Conservation (phyloP, 2,329 filamentous ascomycete species). For the Claviceps sp. region DNA sequence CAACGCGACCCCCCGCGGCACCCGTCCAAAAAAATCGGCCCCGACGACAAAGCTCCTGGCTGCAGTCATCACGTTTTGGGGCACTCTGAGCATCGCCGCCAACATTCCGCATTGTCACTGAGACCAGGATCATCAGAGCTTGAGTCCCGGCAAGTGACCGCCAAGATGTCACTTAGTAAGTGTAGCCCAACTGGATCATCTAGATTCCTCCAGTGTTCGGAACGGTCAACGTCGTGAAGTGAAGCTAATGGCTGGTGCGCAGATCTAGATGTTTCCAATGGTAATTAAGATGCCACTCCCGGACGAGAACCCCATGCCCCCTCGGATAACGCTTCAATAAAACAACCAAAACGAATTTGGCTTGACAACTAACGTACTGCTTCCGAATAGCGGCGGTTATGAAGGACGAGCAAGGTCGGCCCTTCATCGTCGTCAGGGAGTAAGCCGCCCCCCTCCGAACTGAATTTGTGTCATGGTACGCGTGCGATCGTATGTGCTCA, state of each 20-base stretch:
- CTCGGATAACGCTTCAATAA: background rate
- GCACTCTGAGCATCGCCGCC: slow-evolving; percentile 8
- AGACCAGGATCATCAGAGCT: slow-evolving; percentile 11
- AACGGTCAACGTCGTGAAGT: slow-evolving; percentile 16
- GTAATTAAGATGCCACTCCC: slow-evolving; percentile 25
- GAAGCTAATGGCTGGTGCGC: slow-evolving; percentile 17
- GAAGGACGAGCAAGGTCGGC: slow-evolving; percentile 94
- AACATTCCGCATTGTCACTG: background rate
- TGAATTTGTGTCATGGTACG: too few relatives aligned
- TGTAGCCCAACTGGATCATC: slow-evolving; percentile 8
- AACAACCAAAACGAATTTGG: background rate
- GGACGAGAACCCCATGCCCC: too few relatives aligned
- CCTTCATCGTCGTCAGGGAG: slow-evolving; percentile 98
- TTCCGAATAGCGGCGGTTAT: slow-evolving; percentile 50
- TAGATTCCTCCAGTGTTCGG: background rate
- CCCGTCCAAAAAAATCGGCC: slow-evolving; percentile 18
- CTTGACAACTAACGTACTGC: slow-evolving; percentile 7
- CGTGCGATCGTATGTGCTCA: slow-evolving; percentile 8
- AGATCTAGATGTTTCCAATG: slow-evolving; percentile 78
- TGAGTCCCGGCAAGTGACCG: slow-evolving; percentile 13
- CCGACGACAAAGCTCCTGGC: slow-evolving; percentile 16
- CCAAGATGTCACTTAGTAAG: slow-evolving; percentile 28
- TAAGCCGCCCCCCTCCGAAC: slow-evolving; percentile 33
- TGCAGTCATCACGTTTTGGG: slow-evolving; percentile 5
- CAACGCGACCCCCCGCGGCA: slow-evolving; percentile 9